Evolutionary conservation across 352 stramenopile genomes (phyloP), one percentile per base, ranked within the genome.

Genomic region (Phytopythium aichiense): DNA sequence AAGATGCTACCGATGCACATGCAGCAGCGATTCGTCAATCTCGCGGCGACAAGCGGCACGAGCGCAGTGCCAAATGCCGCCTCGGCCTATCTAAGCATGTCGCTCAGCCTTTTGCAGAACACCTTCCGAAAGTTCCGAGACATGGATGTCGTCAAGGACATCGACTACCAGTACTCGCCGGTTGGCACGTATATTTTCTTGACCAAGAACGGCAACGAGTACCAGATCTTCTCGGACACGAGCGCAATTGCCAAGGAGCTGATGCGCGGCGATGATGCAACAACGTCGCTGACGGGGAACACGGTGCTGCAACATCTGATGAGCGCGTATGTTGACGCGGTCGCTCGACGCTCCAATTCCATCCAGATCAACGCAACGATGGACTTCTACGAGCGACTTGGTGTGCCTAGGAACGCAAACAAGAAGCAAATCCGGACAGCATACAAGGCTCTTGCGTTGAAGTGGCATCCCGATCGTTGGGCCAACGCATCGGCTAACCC

Each of bases 401-500:
- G 76, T n/a, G 61, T 94, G 7, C 62, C 79, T 15, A 71, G 71
- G 42, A 87, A 88, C n/a, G 87, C 87, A 8, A 88, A 77, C 1
- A 66, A 73, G 11, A 69, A 71, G 15, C 74, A 92, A 59, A 87
- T 95, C 64, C 81, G 84, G 31, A 84, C 61, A 38, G 85, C 85
- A 0, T 95, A 95, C 70, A 89, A 87, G 33, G 65, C 67, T 5
- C 56, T 93, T 13, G 87, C 87, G 18, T 64, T 95, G n/a, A 92
- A 92, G 58, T 95, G 87, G 87, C 87, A 95, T 60, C 85, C 87
- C 6, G 87, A 95, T 65, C 84, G 85, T 6, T 94, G 82, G 83
- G 67, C 87, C 2, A 78, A 77, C 31, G 70, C 67, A 13, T 60
- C 66, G 0, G 40, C 63, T 7, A 79, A 76, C n/a, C 62, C 81